Base-by-base conservation (phyloP, 176 grass and related monocot genomes). In the Themeda triandra region DNA sequence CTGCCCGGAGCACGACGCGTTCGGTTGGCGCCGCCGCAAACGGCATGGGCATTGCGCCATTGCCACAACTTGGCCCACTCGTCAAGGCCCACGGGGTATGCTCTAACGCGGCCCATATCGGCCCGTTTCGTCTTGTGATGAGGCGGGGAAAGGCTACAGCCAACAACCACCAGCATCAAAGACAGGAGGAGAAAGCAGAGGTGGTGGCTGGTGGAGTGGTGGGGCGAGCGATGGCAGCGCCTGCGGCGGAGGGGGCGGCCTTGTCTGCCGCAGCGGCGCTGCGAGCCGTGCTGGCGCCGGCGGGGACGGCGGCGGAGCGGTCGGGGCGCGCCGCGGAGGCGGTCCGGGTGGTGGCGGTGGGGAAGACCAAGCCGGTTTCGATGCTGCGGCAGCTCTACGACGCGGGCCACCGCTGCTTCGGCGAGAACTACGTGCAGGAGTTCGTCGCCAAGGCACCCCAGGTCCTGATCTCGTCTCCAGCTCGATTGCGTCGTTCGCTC, bases 381-480 rank as follows among this genome's bases (percentile, higher is more conserved):
- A 82, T 98, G 86, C 41, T 95, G 30, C 87, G 77, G 44, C 80
- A 90, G 85, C 83, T 93, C 72, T 95, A 95, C 77, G 91, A 93
- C 77, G 89, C 85, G 27, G 96, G 93, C 1, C 93, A 98, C 86
- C 89, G 93, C 67, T 90, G 13, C 89, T 98, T 95, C 69, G 93
- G 91, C 33, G 96, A 98, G 91, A 98, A 95, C 71, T 98, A 98
- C 77, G 96, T 89, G 63, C 93, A 98, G 82, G 96, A 98, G 80
- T 5, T 95, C 32, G 69, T 95, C 51, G 72, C 90, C 67, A 98
- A 98, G 87, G 91, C 89, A 0, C 91, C 91, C 42, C 93, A 93
- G 92, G 96, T 89, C 27, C 27, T 56, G 63, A 25, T 49, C 42
- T 24, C 8, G 2, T 19, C 53, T 72, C 32, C 19, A 24, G 32